These are phyloP conservation scores for Dactylonectria estremocensis DNA, from an alignment of 2,329 filamentous ascomycete species.

Conservation along the genomic window DNA sequence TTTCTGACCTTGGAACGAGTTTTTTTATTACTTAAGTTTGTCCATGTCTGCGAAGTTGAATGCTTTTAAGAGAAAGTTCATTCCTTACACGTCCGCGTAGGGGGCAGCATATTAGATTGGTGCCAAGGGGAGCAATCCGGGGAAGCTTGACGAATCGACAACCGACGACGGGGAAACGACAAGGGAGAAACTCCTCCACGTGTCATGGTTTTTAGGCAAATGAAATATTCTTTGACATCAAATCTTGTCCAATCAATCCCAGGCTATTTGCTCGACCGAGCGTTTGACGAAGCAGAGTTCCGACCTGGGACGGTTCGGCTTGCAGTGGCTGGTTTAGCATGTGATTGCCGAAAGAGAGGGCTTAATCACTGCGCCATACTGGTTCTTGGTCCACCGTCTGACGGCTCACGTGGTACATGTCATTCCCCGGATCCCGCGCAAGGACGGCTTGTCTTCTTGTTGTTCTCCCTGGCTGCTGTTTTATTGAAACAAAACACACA, in stretches of 20 bases:
- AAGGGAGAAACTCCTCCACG: too few relatives aligned
- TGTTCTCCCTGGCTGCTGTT: conserved; percentile 1
- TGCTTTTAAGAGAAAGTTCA: too few relatives aligned
- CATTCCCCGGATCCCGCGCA: conserved; percentile 13
- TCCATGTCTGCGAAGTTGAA: too few relatives aligned
- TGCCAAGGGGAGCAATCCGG: too few relatives aligned
- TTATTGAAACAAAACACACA: neutral
- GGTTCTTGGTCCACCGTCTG: neutral
- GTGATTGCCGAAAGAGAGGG: conserved; percentile 42
- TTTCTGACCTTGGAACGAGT: too few relatives aligned
- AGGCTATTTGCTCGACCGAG: neutral
- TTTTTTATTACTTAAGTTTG: too few relatives aligned
- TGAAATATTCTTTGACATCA: neutral
- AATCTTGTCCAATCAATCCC: neutral
- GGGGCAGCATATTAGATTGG: too few relatives aligned
- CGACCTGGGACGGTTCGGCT: neutral
- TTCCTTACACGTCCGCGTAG: too few relatives aligned
- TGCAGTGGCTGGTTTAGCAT: conserved; percentile 39
- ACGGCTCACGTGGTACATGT: conserved; percentile 43
- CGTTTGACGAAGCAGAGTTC: neutral
- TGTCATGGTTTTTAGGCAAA: too few relatives aligned
- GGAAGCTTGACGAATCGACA: too few relatives aligned
- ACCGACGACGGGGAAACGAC: too few relatives aligned
- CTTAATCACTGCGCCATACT: conserved; percentile 34
- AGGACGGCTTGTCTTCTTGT: conserved; percentile 2